Evolutionary conservation across 345 rosid genomes (phyloP), one percentile per base, ranked within the genome.

Genomic region (Lepidium sativum): DNA sequence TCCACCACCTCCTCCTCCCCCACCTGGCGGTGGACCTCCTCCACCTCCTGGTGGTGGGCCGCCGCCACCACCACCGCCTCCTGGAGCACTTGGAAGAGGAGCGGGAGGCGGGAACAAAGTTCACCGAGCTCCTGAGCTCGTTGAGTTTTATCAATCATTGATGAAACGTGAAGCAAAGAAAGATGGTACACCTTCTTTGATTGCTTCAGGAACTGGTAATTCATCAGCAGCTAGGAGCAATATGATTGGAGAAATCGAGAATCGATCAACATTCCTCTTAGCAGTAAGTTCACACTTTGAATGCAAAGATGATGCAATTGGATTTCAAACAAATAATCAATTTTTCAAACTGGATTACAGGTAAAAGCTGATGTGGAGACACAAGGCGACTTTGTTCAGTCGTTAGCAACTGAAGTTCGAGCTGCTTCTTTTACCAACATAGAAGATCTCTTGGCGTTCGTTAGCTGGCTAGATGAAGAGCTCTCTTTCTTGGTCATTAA

Each of bases 391-490:
- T 94, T 94, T 69, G 92, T 94, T 54, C 92, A 85, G 84, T 94
- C 97, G 6, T 71, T 94, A 69, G 97, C 96, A 50, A 75, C 82
- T 23, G 97, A 90, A 82, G 90, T 90, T 25, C 83, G 97, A 72
- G 92, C 95, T 60, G 79, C 95, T 61, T 86, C 89, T 54, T 94
- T 94, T 77, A 58, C 79, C 69, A 75, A 39, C 55, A 64, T 88
- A 35, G 92, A 86, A 59, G 99, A 94, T 77, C 76, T 90, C 60
- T 83, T 94, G 68, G 85, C 86, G 9, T 94, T 88, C 21, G 99
- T 94, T 59, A 88, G 88, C 80, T 94, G 99, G 99, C 95, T 90
- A 3, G 99, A 94, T 56, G 99, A 90, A 78, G 99, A 94, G 74
- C 95, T 94, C 67, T 94, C 97, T 57, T 94, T 94, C 85, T 77